These are phyloP conservation scores for Canna indica DNA, from an alignment of 176 grass and related monocot species.

Conservation along the genomic window DNA sequence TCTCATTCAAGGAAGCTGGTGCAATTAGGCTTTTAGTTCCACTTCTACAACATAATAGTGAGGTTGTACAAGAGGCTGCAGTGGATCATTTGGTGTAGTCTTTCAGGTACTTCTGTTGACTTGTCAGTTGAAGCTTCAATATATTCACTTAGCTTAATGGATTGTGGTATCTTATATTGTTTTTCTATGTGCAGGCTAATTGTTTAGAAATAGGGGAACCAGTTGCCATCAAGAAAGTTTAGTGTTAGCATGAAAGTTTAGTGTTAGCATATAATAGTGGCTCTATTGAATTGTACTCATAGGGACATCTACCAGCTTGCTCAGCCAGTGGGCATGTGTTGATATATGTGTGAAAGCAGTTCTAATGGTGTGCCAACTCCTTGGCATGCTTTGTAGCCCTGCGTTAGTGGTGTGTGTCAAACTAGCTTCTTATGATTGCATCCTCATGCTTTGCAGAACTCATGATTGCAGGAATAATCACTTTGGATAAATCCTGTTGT, in stretches of 20 bases:
- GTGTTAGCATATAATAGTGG: not conserved
- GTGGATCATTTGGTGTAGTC: constrained; percentile 22
- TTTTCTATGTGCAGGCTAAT: constrained; percentile 6
- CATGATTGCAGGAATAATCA: not conserved
- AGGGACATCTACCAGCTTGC: not conserved
- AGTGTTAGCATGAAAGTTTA: constrained; percentile 13
- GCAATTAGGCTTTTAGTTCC: too few species aligned
- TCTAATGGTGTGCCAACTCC: too few species aligned
- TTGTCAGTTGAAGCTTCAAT: not conserved
- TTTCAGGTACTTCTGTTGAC: constrained; percentile 3
- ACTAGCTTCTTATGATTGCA: not conserved
- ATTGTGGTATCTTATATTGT: not conserved
- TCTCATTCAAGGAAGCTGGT: too few species aligned
- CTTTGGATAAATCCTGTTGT: not conserved
- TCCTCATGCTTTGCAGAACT: too few species aligned
- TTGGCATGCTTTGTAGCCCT: too few species aligned
- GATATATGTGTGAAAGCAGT: too few species aligned
- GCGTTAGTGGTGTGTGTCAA: too few species aligned
- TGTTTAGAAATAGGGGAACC: constrained; percentile 18
- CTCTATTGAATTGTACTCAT: not conserved
- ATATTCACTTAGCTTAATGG: not conserved
- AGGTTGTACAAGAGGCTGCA: too few species aligned
- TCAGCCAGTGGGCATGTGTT: not conserved
- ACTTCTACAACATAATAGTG: too few species aligned
- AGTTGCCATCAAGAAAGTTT: constrained; percentile 18